Conservation (phyloP, 2,329 filamentous ascomycete species). For the Botrytis medusae region DNA sequence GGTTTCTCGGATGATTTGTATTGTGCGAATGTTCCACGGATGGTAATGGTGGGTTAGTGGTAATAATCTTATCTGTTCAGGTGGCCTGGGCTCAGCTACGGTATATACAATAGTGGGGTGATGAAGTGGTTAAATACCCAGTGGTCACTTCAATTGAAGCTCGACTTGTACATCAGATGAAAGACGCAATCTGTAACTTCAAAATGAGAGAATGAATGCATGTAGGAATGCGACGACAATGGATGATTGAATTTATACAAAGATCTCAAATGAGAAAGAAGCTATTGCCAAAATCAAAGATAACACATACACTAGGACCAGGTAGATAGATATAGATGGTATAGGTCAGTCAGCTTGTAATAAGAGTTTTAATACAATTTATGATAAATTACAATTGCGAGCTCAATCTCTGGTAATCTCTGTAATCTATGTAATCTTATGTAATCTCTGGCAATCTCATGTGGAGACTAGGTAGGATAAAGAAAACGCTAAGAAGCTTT, state of each 20-base stretch:
- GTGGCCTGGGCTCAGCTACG: not conserved
- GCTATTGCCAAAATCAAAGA: not conserved
- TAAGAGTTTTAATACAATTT: not conserved
- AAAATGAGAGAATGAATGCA: not conserved
- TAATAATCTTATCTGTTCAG: not conserved
- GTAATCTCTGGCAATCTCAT: not conserved
- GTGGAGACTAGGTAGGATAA: not conserved
- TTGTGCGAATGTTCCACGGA: conserved; percentile 9
- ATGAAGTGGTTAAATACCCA: not conserved
- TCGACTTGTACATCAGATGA: not conserved
- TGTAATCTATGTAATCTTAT: too few relatives aligned
- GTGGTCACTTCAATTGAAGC: not conserved
- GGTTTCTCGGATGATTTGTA: not conserved
- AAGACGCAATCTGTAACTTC: not conserved
- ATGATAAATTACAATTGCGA: not conserved
- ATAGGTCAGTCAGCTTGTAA: too few relatives aligned
- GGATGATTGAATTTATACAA: not conserved
- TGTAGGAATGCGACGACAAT: not conserved
- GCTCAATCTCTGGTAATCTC: not conserved
- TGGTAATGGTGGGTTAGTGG: not conserved
- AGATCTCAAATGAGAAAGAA: not conserved
- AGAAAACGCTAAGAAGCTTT: not conserved
- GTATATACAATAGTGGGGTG: not conserved
- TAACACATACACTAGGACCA: not conserved
- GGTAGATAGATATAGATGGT: too few relatives aligned